phyloP scores from a whole-genome alignment of 2,329 filamentous ascomycete species.

The Salinomyces thailandicus region DNA sequence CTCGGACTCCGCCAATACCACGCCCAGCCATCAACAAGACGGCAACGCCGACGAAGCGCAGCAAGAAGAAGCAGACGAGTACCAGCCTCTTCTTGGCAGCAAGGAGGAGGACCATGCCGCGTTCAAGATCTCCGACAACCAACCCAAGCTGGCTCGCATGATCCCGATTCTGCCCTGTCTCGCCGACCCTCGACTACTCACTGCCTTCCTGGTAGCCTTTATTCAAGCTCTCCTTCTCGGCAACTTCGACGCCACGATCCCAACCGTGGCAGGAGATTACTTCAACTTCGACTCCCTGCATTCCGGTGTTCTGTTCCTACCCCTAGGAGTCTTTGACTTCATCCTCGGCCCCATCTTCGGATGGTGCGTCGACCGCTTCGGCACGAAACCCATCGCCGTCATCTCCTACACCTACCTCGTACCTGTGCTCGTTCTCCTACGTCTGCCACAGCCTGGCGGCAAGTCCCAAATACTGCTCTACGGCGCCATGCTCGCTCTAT shows the following conservation, averaged over 20 bases:
- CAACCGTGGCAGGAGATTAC: slow-evolving; percentile 32
- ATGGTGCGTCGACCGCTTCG: slow-evolving; percentile 38
- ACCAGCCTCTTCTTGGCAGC: slow-evolving; percentile 30
- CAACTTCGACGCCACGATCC: slow-evolving; percentile 40
- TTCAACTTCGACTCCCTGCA: slow-evolving; percentile 37
- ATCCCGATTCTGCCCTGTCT: slow-evolving; percentile 41
- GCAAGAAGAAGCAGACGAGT: slow-evolving; percentile 22
- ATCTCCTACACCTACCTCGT: slow-evolving; percentile 34
- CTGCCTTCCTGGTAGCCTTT: slow-evolving; percentile 32
- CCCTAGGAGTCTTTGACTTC: slow-evolving; percentile 35
- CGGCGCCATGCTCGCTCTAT: slow-evolving; percentile 35
- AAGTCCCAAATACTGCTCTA: slow-evolving; percentile 36
- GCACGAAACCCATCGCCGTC: slow-evolving; percentile 34
- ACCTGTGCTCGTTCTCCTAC: slow-evolving; percentile 33
- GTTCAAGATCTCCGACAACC: slow-evolving; percentile 36
- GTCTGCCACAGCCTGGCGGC: slow-evolving; percentile 33
- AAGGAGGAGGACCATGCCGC: slow-evolving; percentile 24
- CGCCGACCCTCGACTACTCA: slow-evolving; percentile 31
- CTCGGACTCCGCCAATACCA: slow-evolving; percentile 13
- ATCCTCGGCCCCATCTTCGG: slow-evolving; percentile 38
- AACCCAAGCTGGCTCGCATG: slow-evolving; percentile 29
- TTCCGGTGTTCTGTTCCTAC: slow-evolving; percentile 37
- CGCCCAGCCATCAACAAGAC: slow-evolving; percentile 9
- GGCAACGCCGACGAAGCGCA: slow-evolving; percentile 10
- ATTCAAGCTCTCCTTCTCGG: slow-evolving; percentile 35